Evolutionary conservation across 176 grass and related monocot species (phyloP).

Genomic region (Oryza glumipatula): DNA sequence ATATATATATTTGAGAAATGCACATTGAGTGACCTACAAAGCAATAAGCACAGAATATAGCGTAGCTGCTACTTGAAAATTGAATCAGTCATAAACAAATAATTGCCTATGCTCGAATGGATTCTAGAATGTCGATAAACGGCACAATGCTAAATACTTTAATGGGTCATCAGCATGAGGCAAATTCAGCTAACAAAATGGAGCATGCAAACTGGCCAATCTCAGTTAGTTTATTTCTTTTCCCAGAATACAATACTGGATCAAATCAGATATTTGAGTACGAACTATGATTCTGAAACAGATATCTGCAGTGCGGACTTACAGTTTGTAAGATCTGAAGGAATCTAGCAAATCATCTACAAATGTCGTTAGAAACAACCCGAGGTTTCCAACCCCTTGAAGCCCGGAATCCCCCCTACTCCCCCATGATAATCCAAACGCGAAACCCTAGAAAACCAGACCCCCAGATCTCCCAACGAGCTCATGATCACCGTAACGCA

Average conservation of each 20-base stretch:
- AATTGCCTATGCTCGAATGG: background rate
- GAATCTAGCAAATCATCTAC: background rate
- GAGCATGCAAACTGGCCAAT: background rate
- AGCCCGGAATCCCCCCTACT: background rate
- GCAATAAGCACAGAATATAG: background rate
- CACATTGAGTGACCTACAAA: background rate
- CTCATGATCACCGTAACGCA: background rate
- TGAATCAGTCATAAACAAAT: background rate
- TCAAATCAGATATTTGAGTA: too few species aligned
- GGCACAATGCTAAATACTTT: background rate
- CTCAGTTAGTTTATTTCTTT: background rate
- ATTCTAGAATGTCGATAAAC: background rate
- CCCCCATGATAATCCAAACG: background rate
- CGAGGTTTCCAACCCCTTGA: background rate
- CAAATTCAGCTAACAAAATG: background rate
- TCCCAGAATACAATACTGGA: too few species aligned
- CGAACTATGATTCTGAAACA: background rate
- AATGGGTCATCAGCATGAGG: background rate
- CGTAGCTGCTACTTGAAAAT: background rate
- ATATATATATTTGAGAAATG: background rate
- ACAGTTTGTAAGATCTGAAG: background rate
- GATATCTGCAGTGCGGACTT: background rate
- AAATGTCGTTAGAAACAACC: background rate
- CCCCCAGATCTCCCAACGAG: background rate
- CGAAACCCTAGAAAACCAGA: background rate